Base-by-base conservation (phyloP, 306 rosid species). In the Vicia sativa region DNA sequence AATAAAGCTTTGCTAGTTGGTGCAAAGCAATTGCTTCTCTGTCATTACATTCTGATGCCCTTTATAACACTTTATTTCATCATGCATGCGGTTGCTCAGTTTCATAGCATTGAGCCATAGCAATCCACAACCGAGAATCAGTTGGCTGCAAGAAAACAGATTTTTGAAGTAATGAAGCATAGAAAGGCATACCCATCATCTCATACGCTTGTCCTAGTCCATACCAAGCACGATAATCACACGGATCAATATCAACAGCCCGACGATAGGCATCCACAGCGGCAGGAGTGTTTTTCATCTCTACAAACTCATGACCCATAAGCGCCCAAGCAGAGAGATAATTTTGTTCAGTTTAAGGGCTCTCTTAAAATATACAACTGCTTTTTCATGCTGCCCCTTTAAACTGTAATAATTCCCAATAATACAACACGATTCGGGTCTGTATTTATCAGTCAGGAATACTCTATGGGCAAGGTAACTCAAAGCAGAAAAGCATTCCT, bases 161-260 rank as follows among this genome's bases (percentile, higher is more conserved):
- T 73, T 90, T 57, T 80, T 79, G 86, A 90, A 95, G 91, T 95
- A 95, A 80, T 95, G 91, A 54, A 95, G 96, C 97, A 75, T 95
- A 95, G 35, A 87, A 84, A 55, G 90, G 96, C 99, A 90, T 95
- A 8, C 86, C 84, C 99, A 95, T 95, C 96, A 95, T 95, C 83
- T 95, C 99, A 74, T 95, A 95, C 21, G 99, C 97, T 71, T 95
- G 99, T 65, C 99, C 99, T 7, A 95, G 79, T 42, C 99, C 99
- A 78, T 95, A 95, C 99, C 99, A 95, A 63, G 99, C 99, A 70
- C 95, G 92, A 81, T 95, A 95, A 83, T 90, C 99, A 75, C 96
- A 81, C 0, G 85, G 67, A 60, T 88, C 90, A 81, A 95, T 81
- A 80, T 87, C 97, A 54, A 95, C 89, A 38, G 99, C 99, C 16